Conservation (phyloP, 306 rosid species). For the Fagus crenata region DNA sequence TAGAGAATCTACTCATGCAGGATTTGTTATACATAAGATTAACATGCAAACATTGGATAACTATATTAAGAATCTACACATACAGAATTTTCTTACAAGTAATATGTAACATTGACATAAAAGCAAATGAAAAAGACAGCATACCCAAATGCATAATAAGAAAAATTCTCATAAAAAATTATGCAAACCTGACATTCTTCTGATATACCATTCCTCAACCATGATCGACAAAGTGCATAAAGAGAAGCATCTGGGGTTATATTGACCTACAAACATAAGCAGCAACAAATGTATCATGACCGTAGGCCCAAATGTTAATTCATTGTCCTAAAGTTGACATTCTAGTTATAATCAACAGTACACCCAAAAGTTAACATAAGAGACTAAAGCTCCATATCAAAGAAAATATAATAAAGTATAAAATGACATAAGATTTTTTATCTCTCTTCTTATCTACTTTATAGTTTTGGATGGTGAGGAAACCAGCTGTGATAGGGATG, state of each 20-base stretch:
- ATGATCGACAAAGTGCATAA: slow-evolving; percentile 82
- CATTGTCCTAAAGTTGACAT: background rate
- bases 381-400: background rate
- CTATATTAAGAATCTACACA: too few species aligned
- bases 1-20: too few species aligned
- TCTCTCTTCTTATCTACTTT: background rate
- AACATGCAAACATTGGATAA: too few species aligned
- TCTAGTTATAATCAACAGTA: background rate
- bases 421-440: background rate
- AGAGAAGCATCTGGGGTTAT: slow-evolving; percentile 74
- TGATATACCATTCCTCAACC: slow-evolving; percentile 71
- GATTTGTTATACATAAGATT: too few species aligned
- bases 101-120: too few species aligned
- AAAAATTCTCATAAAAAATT: too few species aligned
- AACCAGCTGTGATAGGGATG: background rate
- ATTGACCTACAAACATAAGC: slow-evolving; percentile 57
- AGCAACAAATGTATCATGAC: slow-evolving; percentile 16
- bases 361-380: background rate
- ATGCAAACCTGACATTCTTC: slow-evolving; percentile 73
- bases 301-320: slow-evolving; percentile 17
- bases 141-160: too few species aligned
- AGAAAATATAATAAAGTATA: background rate
- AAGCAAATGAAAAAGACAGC: too few species aligned
- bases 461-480: background rate
- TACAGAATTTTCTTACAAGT: too few species aligned